Conservation (phyloP, 2,329 filamentous ascomycete species). For the Fusarium albidum region DNA sequence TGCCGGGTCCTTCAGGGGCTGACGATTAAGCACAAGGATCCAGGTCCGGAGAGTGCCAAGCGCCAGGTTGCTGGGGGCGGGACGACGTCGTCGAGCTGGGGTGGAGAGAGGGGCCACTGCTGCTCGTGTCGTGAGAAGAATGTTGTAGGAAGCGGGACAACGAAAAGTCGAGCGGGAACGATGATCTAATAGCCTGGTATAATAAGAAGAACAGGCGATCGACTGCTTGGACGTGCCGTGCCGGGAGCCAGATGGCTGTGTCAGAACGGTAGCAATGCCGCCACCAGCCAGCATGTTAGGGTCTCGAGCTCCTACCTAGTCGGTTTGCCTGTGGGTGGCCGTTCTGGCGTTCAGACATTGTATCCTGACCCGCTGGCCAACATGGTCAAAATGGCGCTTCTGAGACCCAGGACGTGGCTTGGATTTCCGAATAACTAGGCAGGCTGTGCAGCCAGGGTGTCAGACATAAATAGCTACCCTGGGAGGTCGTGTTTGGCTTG, state of each 20-base stretch:
- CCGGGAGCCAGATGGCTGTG: conserved; percentile 8
- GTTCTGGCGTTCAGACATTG: conserved; percentile 22
- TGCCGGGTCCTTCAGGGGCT: conserved; percentile 24
- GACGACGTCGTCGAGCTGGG: conserved; percentile 2
- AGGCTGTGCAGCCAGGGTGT: conserved; percentile 22
- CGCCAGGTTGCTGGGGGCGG: conserved; percentile 10
- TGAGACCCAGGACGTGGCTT: conserved; percentile 31
- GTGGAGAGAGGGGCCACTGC: not conserved
- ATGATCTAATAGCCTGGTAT: conserved; percentile 6
- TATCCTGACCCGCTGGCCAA: conserved; percentile 13
- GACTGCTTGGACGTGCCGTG: not conserved
- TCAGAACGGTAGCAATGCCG: conserved; percentile 1
- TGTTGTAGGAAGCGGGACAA: conserved; percentile 4
- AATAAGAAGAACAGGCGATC: conserved; percentile 4
- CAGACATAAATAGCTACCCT: conserved; percentile 25
- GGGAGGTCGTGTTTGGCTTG: conserved; percentile 21
- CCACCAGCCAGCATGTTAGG: not conserved
- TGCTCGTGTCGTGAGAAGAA: conserved; percentile 6
- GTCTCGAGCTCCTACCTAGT: not conserved
- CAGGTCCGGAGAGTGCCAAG: conserved; percentile 14
- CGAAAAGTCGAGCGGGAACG: conserved; percentile 13
- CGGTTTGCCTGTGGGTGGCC: not conserved
- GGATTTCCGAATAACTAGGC: conserved; percentile 12
- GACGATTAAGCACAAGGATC: conserved; percentile 27
- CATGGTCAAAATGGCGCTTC: not conserved